Evolutionary conservation across 2,329 filamentous ascomycete genomes (phyloP), one percentile per base, ranked within the genome.

Genomic region (Fusarium xylarioides): DNA sequence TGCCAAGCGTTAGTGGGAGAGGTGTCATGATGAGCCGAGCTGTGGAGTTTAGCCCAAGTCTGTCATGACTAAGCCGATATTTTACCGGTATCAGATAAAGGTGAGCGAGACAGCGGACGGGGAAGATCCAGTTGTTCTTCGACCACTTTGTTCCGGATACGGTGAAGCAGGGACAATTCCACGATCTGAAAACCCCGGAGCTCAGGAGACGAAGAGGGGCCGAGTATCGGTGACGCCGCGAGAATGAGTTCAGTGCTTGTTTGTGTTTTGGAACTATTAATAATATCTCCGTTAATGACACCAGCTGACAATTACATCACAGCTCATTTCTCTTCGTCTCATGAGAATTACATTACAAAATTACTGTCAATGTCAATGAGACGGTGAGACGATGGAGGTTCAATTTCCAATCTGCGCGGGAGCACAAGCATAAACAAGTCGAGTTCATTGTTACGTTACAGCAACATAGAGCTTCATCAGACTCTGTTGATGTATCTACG

Each of bases 21-120:
- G 74, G 79, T 80, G 78, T 79, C 78, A 80, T 80, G 75, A 77
- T 78, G 71, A 68, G 44, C 47, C 54, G 65, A 65, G 59, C 62
- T 66, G 76, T 74, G 74, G 74, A 76, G 72, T 70, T 75, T 60
- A 46, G 68, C 58, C 44, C 47, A 53, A 57, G 44, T 37, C 62
- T 52, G 62, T 67, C 66, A 73, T 40, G 14, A 28, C 23, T 26
- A 50, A 49, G 53, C 76, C 76, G 76, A 55, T 12, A 64, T 77
- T 79, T 75, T 66, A 40, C 76, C 77, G 78, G 57, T 66, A 52
- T 65, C 64, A 66, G 68, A 34, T 26, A 46, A 47, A 64, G 40
- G 42, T 34, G 16, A 23, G 50, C 60, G 68, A 66, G 55, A 34
- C 23, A 35, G 16, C 21, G 30, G 38, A 69, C 30, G 32, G 37